Base-by-base conservation (phyloP, 495 filamentous ascomycete species). In the Hyaloscypha hepaticicola region DNA sequence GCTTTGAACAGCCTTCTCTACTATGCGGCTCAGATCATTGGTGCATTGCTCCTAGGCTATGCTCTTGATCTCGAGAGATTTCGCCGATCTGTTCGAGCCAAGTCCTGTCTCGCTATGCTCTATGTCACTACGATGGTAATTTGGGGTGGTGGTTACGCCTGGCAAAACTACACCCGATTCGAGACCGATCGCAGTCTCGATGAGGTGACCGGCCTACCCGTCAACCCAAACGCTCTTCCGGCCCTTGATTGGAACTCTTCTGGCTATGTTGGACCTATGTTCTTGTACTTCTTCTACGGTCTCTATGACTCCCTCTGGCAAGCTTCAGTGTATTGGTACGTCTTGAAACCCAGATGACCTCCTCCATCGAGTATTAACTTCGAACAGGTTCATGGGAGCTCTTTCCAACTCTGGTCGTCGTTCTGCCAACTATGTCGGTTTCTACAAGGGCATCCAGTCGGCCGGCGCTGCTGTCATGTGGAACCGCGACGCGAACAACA, bases 361-460 rank as follows among this genome's bases (percentile, higher is more conserved):
- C 27, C 24, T 55, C 7, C 28, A 55, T 5, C 25, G 12, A 66
- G 16, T 66, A 51, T 27, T 58, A 29, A 65, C 31, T 28, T 70
- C 64, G 69, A 76, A 67, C 26, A 92, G 89, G 89, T 91, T 89
- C 77, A 96, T 98, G 90, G 94, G 94, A 34, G 87, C 92, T 21
- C 82, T 96, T 31, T 91, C 87, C 70, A 97, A 98, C 81, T 96
- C 95, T 53, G 85, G 88, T 66, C 90, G 93, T 72, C 96, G 93
- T 72, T 82, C 94, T 24, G 94, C 94, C 77, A 96, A 97, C 79
- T 90, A 95, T 70, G 87, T 92, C 33, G 94, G 94, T 60, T 97
- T 94, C 81, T 97, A 96, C 83, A 97, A 97, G 73, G 91, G 91
- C n/a, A 90, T 98, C 69, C 94, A 97, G 77, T 95, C 91, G 29